A percentile compares a stretch with the other conserved stretches of the same genome.
Conservation (phyloP, 768 basidiomycete genomes). For the Podaxis sp. region DNA sequence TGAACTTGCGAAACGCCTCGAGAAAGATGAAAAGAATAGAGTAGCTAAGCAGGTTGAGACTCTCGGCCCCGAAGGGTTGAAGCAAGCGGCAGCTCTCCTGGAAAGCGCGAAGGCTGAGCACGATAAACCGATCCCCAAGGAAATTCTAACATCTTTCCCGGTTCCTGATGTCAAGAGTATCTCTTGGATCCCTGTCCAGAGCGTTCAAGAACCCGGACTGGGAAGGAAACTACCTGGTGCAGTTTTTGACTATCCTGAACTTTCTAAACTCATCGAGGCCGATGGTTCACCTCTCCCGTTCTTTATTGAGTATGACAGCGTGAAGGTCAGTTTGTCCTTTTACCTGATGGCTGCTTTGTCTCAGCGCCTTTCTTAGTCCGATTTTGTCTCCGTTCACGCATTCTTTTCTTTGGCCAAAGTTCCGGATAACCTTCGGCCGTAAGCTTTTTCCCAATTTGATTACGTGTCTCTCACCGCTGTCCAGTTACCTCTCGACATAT, state of each 20-base stretch:
- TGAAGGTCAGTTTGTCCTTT: constrained; percentile 53
- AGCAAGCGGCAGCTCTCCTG: constrained; percentile 62
- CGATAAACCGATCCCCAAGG: constrained; percentile 75
- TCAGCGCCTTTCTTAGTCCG: constrained; percentile 57
- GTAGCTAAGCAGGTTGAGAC: constrained; percentile 63
- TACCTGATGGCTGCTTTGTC: constrained; percentile 1
- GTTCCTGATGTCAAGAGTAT: constrained; percentile 90
- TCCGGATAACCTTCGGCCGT: constrained; percentile 77
- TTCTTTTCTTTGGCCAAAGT: constrained; percentile 76
- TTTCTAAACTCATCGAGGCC: constrained; percentile 61
- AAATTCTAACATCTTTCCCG: constrained; percentile 83
- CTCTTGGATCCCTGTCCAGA: constrained; percentile 82
- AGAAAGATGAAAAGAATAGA: constrained; percentile 78
- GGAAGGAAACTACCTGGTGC: constrained; percentile 36
- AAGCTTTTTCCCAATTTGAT: constrained; percentile 26
- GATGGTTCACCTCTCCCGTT: constrained; percentile 77
- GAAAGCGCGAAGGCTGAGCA: constrained; percentile 87
- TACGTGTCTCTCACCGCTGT: neutral
- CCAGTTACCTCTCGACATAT: constrained; percentile 77
- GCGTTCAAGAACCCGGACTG: constrained; percentile 59
- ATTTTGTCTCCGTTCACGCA: constrained; percentile 83
- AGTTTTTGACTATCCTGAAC: constrained; percentile 33
- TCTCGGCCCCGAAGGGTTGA: constrained; percentile 82
- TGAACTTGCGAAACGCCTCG: constrained; percentile 73
- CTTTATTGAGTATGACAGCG: constrained; percentile 93